Percentiles rank a stretch among this genome's conserved stretches.
These are phyloP conservation scores for Lophiotrema nucula DNA, from an alignment of 495 filamentous ascomycete genomes.

Conservation along the genomic window DNA sequence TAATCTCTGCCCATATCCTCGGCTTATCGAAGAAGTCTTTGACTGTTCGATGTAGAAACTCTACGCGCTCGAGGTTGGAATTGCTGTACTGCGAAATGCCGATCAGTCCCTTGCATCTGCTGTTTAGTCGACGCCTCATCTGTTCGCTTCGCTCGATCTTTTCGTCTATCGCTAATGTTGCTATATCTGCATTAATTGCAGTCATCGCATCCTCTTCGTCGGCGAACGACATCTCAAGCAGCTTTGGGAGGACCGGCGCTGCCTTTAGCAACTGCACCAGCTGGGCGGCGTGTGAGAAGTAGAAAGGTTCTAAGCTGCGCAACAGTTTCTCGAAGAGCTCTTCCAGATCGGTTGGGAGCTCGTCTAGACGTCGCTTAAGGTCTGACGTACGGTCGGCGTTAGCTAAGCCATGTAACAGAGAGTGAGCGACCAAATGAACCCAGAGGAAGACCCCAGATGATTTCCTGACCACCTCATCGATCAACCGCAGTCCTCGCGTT, in stretches of 20 bases:
- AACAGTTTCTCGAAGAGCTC: not conserved
- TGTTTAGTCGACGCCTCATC: not conserved
- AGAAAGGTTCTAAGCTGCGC: not conserved
- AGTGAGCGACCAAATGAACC: slow-evolving; percentile 1
- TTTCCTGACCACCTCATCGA: not conserved
- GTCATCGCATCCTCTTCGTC: not conserved
- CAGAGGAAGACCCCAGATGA: slow-evolving; percentile 15
- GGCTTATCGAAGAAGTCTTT: not conserved
- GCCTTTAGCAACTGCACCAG: not conserved
- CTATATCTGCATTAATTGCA: not conserved
- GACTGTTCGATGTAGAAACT: not conserved
- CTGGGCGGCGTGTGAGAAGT: not conserved
- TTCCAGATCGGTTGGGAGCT: slow-evolving; percentile 5
- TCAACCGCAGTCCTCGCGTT: not conserved
- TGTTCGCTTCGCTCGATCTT: not conserved
- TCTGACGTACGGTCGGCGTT: slow-evolving; percentile 9
- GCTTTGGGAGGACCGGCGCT: not conserved
- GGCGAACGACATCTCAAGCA: not conserved
- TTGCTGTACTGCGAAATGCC: not conserved
- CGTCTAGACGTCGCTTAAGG: slow-evolving; percentile 9
- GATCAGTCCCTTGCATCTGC: not conserved
- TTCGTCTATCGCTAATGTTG: not conserved
- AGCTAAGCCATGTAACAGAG: slow-evolving; percentile 1
- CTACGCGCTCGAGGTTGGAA: not conserved
- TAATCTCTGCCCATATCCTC: not conserved